Conservation (phyloP, 257 asterid species). For the Nicotiana benthamiana region DNA sequence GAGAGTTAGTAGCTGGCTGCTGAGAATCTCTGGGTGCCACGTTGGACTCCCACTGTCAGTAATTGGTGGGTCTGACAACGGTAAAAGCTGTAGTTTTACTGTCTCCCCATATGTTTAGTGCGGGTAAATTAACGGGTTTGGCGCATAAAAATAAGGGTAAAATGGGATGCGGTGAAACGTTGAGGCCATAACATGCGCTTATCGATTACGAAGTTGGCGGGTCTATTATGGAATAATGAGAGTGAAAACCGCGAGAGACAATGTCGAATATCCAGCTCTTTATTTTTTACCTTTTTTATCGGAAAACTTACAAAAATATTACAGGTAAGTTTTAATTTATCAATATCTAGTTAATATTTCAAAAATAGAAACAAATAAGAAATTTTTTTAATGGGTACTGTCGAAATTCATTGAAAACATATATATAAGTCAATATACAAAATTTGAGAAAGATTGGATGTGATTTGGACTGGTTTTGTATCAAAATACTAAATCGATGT, state of each 20-base stretch:
- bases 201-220: constrained; percentile 1
- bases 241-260: not conserved
- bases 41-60: not conserved
- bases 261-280: not conserved
- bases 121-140: not conserved
- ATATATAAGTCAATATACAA: no score
- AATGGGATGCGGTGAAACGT: not conserved
- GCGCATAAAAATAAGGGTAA: not conserved
- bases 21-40: constrained; percentile 5
- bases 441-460: no score
- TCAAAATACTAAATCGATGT: no score
- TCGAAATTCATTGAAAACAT: no score
- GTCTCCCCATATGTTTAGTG: not conserved
- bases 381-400: no score
- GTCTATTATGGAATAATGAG: not conserved
- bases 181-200: not conserved
- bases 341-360: no score
- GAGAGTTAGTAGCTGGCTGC: not conserved
- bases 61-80: not conserved
- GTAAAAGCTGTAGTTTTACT: not conserved
- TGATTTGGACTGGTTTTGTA: no score
- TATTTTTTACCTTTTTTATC: not conserved
- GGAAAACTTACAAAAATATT: no score
- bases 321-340: no score
- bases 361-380: no score